Evolutionary conservation across 2,329 filamentous ascomycete species (phyloP).

Genomic region (Colletotrichum noveboracense): DNA sequence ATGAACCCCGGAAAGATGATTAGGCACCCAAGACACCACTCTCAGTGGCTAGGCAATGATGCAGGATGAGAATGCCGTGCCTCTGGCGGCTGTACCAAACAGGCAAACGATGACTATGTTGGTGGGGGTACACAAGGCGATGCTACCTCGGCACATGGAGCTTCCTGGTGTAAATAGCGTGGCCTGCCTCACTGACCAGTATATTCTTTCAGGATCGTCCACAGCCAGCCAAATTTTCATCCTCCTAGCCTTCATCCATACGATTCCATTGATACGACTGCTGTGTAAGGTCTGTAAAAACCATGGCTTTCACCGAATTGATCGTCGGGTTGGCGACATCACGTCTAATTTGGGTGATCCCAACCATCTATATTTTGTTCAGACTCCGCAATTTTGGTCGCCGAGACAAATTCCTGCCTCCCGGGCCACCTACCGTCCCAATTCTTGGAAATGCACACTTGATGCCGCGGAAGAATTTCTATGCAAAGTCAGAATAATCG

Average conservation of each 20-base stretch:
- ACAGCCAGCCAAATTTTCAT: neutral
- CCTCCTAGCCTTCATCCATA: neutral
- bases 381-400: neutral
- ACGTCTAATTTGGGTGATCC: neutral
- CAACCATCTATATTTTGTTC: neutral
- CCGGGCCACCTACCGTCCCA: slow-evolving; percentile 44
- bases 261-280: neutral
- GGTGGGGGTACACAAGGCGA: neutral
- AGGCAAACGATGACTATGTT: neutral
- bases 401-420: slow-evolving; percentile 1
- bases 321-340: neutral
- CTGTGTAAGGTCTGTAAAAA: neutral
- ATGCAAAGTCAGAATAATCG: neutral
- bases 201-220: neutral
- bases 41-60: neutral
- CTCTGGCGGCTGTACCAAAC: neutral
- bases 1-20: neutral
- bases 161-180: neutral
- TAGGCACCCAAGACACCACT: neutral
- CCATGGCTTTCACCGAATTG: neutral
- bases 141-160: neutral
- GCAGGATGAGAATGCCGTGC: neutral
- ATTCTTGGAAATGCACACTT: slow-evolving; percentile 44
- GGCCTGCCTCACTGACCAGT: neutral
- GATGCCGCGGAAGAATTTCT: slow-evolving; percentile 8